phyloP scores from a whole-genome alignment of 371 early-diverging fungal genomes.

The Rhizopus microsporus region DNA sequence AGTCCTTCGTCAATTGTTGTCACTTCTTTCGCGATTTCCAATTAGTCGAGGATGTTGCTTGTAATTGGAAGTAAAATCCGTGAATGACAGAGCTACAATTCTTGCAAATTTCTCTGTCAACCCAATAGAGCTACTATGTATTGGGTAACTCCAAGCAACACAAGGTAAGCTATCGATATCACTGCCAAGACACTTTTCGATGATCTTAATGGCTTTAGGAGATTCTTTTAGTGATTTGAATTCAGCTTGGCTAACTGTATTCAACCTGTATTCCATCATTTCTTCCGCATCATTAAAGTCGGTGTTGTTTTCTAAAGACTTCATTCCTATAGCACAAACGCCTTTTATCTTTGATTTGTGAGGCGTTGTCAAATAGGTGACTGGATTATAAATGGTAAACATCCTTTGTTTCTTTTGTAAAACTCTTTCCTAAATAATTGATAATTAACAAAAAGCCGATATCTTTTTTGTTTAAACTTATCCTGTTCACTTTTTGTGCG shows the following conservation, averaged over 20 bases:
- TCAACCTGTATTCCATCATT: conserved; percentile 8
- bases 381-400: conserved; percentile 8
- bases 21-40: conserved; percentile 13
- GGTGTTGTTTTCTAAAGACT: conserved; percentile 4
- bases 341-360: conserved; percentile 15
- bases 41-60: conserved; percentile 9
- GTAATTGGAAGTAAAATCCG: conserved; percentile 18
- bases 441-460: no score
- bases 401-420: conserved; percentile 3
- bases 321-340: conserved; percentile 15
- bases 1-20: conserved; percentile 4
- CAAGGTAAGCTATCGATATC: no score
- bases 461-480: no score
- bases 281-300: conserved; percentile 7
- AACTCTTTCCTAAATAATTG: no score
- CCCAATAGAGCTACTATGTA: no score
- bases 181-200: neutral
- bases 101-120: no score
- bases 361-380: conserved; percentile 13
- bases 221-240: conserved; percentile 8
- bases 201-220: conserved; percentile 13
- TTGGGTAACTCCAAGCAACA: no score
- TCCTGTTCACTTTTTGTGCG: no score
- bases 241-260: conserved; percentile 4
- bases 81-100: neutral